phyloP scores from a whole-genome alignment of 306 rosid species.

The Lathyrus oleraceus region DNA sequence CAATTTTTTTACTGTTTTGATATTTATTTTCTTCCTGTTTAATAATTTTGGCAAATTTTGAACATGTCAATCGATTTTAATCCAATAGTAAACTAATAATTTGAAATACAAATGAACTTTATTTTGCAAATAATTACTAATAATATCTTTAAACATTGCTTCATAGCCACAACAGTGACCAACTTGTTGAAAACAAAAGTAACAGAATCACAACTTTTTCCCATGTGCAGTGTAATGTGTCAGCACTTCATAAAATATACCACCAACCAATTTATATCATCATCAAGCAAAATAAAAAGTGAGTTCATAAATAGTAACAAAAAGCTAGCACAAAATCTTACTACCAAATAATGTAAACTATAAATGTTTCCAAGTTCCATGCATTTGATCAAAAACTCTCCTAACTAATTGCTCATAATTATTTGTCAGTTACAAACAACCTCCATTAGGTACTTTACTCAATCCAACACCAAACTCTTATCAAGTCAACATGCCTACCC shows the following conservation, averaged over 20 bases:
- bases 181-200: not conserved
- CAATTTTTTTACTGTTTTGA: slow-evolving; percentile 34
- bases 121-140: no score
- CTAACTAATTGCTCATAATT: slow-evolving; percentile 41
- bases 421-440: slow-evolving; percentile 44
- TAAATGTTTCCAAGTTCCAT: not conserved
- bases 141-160: not conserved
- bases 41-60: not conserved
- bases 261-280: not conserved
- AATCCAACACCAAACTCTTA: slow-evolving; percentile 31
- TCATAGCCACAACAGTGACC: not conserved
- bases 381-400: not conserved
- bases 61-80: not conserved
- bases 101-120: no score
- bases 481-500: slow-evolving; percentile 6
- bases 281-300: not conserved
- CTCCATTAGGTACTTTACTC: slow-evolving; percentile 42
- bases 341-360: not conserved
- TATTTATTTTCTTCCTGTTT: not conserved
- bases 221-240: not conserved
- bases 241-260: not conserved
- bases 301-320: not conserved
- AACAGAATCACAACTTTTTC: not conserved
- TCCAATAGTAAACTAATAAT: not conserved
- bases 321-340: not conserved